These are phyloP conservation scores for Boletus barrowsii DNA, from an alignment of 768 basidiomycete genomes.

Conservation along the genomic window DNA sequence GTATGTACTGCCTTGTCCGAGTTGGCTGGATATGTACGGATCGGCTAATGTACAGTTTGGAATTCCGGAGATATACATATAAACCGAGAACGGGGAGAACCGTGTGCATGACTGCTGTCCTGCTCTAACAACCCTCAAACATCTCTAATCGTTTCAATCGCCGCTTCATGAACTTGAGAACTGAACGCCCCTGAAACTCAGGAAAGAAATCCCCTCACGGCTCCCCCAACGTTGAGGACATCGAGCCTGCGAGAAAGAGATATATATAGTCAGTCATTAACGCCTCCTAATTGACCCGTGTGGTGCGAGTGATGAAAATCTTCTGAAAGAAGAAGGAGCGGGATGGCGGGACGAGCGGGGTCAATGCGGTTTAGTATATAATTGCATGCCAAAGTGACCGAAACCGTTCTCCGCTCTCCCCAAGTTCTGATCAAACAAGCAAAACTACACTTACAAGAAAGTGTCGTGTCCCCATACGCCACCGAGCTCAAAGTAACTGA, in stretches of 20 bases:
- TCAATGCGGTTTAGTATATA: constrained; percentile 14
- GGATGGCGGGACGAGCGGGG: neutral
- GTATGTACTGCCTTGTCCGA: neutral
- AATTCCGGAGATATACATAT: no score
- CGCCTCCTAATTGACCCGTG: neutral
- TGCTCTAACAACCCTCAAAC: neutral
- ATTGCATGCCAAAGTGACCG: neutral
- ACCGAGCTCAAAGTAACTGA: constrained; percentile 95
- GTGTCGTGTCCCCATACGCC: constrained; percentile 99
- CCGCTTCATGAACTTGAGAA: neutral
- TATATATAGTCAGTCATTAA: constrained; percentile 10
- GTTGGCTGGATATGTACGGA: neutral
- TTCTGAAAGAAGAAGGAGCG: neutral
- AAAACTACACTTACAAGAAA: constrained; percentile 64
- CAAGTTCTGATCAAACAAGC: neutral
- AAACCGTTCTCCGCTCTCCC: neutral
- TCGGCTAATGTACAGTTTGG: neutral
- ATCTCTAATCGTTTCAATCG: neutral
- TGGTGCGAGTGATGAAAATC: neutral
- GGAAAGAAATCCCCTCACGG: constrained; percentile 84
- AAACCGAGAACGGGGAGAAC: neutral
- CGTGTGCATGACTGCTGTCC: neutral
- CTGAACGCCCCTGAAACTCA: constrained; percentile 23
- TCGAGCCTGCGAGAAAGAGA: constrained; percentile 55
- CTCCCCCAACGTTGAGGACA: constrained; percentile 85